Conservation (phyloP, 106 monocot species). For the Phalaenopsis equestris region DNA sequence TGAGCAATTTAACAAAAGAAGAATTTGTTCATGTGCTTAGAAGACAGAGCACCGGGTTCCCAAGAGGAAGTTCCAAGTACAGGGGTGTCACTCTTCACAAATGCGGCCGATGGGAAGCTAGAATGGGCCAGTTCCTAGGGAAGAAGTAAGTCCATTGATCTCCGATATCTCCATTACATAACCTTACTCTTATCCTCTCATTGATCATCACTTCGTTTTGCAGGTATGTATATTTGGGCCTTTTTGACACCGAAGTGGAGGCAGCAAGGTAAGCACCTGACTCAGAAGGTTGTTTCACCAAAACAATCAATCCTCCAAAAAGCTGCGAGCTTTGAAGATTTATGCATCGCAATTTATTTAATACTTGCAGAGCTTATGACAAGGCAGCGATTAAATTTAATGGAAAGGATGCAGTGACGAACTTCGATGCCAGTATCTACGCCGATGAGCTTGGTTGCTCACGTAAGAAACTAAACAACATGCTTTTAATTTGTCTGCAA, state of each 20-base stretch:
- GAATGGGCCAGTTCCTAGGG: constrained; percentile 44
- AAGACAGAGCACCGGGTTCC: constrained; percentile 46
- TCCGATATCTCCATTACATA: background rate
- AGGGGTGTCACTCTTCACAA: constrained; percentile 53
- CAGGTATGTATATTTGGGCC: constrained; percentile 22
- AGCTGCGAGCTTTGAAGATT: background rate
- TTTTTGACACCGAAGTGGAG: constrained; percentile 24
- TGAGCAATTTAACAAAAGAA: constrained; percentile 35
- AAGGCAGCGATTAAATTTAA: constrained; percentile 73
- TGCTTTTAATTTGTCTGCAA: background rate
- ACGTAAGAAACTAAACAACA: constrained; percentile 2
- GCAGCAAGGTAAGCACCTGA: constrained; percentile 16
- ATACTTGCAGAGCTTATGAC: constrained; percentile 58
- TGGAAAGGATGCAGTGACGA: constrained; percentile 71
- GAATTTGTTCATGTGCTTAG: constrained; percentile 53
- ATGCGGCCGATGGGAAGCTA: constrained; percentile 61
- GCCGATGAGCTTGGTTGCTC: constrained; percentile 28
- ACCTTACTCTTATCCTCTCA: background rate
- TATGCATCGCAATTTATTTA: background rate
- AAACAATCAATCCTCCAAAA: background rate
- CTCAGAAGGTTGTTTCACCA: background rate
- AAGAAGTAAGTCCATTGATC: constrained; percentile 30
- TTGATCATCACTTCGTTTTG: background rate
- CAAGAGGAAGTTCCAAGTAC: constrained; percentile 42
- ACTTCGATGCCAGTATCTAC: constrained; percentile 57